A percentile compares a stretch with the other conserved stretches of the same genome.
phyloP scores from a whole-genome alignment of 2,329 filamentous ascomycete genomes.

The Annulohypoxylon truncatum region DNA sequence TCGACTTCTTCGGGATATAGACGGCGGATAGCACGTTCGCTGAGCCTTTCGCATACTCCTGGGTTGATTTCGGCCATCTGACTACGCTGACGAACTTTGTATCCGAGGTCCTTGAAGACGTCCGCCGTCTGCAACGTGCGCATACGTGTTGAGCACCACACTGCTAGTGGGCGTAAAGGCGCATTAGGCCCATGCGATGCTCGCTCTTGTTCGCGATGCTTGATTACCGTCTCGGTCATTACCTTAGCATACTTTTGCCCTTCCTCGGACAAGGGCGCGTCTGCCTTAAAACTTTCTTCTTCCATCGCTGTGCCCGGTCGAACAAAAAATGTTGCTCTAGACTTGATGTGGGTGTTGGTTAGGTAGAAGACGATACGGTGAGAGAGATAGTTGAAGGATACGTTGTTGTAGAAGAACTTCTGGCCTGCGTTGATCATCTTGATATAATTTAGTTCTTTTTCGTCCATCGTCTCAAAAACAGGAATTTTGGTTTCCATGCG shows the following conservation, averaged over 20 bases:
- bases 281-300: constrained; percentile 91
- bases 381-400: constrained; percentile 94
- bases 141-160: constrained; percentile 95
- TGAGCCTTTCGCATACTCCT: constrained; percentile 93
- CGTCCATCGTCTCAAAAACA: constrained; percentile 96
- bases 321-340: constrained; percentile 91
- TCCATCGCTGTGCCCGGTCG: constrained; percentile 87
- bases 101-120: constrained; percentile 81
- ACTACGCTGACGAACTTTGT: constrained; percentile 88
- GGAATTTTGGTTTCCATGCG: constrained; percentile 94
- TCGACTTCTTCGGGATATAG: constrained; percentile 90
- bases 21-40: constrained; percentile 81
- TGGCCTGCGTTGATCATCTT: constrained; percentile 99
- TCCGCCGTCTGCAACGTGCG: constrained; percentile 92
- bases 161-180: constrained; percentile 81
- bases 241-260: constrained; percentile 84
- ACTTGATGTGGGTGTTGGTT: constrained; percentile 97
- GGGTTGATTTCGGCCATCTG: constrained; percentile 99
- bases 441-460: constrained; percentile 94
- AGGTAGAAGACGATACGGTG: constrained; percentile 99
- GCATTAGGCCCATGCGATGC: constrained; percentile 72
- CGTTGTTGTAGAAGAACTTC: constrained; percentile 94
- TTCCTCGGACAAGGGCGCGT: constrained; percentile 83
- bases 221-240: constrained; percentile 85
- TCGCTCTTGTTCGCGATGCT: constrained; percentile 85